Percentiles rank a stretch among this genome's conserved stretches.
Conservation (phyloP, 1,284 basidiomycete species). For the Pascua sp. region DNA sequence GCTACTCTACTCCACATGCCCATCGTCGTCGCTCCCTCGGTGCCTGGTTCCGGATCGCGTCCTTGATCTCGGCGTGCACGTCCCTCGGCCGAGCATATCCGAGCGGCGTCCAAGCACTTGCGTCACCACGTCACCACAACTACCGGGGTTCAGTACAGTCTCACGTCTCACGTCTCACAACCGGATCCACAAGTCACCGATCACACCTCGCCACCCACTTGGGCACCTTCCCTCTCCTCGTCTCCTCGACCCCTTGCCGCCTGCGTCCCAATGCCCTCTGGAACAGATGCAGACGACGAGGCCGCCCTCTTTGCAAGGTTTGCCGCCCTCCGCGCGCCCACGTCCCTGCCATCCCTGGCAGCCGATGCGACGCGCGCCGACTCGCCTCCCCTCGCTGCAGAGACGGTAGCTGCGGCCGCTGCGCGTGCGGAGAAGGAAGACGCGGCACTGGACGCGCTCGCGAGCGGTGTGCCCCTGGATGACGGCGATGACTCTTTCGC, state of each 20-base stretch:
- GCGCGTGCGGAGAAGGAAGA: constrained; percentile 19
- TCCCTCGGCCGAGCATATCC: no score
- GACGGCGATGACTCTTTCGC: constrained; percentile 16
- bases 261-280: not conserved
- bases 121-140: no score
- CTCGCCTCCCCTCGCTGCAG: not conserved
- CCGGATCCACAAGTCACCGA: not conserved
- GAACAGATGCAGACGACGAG: constrained; percentile 7
- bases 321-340: constrained; percentile 6
- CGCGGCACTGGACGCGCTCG: constrained; percentile 28
- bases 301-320: constrained; percentile 7
- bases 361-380: no score
- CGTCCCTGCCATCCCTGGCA: not conserved
- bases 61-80: no score
- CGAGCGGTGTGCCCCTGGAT: constrained; percentile 12
- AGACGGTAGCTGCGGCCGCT: not conserved
- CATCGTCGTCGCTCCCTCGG: no score
- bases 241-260: not conserved
- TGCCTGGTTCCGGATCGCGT: no score
- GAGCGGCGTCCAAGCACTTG: no score
- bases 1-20: no score
- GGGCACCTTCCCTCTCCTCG: not conserved
- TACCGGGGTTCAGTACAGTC: no score
- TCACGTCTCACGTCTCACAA: no score
- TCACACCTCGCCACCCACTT: not conserved